Base-by-base conservation (phyloP, 2,329 filamentous ascomycete species). In the Raffaelea arxii region DNA sequence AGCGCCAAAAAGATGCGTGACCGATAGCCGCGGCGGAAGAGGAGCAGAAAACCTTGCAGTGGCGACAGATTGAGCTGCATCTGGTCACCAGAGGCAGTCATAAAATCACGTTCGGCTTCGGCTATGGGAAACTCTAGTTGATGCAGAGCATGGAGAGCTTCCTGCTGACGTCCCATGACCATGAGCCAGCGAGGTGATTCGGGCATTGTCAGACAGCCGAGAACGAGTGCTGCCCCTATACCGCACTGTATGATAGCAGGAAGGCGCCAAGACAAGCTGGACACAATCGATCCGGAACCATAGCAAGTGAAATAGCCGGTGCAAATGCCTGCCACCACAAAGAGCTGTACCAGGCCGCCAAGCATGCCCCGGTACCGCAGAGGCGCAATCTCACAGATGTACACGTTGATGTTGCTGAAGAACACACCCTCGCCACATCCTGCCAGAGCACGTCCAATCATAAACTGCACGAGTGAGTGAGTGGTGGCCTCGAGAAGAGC, bases 241-340 rank as follows among this genome's bases (percentile, higher is more conserved):
- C 56, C 43, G 1, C 68, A 62, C 50, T 74, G 66, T 1, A 80
- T 54, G 0, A 74, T 60, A 46, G 74, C 80, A 0, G 78, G 78
- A 0, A 74, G 57, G 3, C 77, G 65, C 78, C 77, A 81, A 2
- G 76, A 69, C 18, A 75, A 56, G 3, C 68, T 70, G 3, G 66
- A 70, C 1, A 6, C 24, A 7, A 78, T 63, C 2, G 60, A 54
- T 0, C 71, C 64, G 21, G 68, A 73, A 7, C 73, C 76, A 51
- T 81, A 82, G 57, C 75, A 80, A 10, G 67, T 70, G 53, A 83
- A 82, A 52, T 77, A 82, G 0, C 78, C 79, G 0, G 65, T 41
- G 10, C 71, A 70, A 3, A 81, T 58, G 0, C 74, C 77, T 2
- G 70, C 42, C 0, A 69, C 71, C 3, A 67, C 67, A 39, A 76